Evolutionary conservation across 1,139 yeast genomes (phyloP).

Genomic region (Yamadazyma taylorii): DNA sequence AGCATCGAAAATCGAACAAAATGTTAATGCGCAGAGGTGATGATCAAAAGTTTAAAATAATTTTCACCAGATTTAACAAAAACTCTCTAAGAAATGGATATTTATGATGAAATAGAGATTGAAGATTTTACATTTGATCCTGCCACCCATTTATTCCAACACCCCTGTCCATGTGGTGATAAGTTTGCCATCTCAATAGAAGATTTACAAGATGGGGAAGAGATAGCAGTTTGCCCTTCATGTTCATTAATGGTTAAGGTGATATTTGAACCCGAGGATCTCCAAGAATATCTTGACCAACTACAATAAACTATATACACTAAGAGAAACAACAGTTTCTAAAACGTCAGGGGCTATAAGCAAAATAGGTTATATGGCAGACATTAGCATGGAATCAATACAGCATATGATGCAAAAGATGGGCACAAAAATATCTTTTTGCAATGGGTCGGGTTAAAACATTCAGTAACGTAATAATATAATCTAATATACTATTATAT

Average conservation of each 20-base stretch:
- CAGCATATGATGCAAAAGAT: too few species aligned
- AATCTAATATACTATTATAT: too few species aligned
- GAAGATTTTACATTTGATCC: slow-evolving; percentile 95
- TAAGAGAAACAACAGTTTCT: too few species aligned
- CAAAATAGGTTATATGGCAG: too few species aligned
- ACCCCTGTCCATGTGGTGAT: slow-evolving; percentile 99
- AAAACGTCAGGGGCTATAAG: too few species aligned
- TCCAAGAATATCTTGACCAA: slow-evolving; percentile 35
- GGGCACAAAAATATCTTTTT: too few species aligned
- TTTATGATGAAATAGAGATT: slow-evolving; percentile 93
- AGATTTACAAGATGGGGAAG: slow-evolving; percentile 88
- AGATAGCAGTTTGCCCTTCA: slow-evolving; percentile 94
- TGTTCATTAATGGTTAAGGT: slow-evolving; percentile 94
- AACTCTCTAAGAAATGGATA: slow-evolving; percentile 42
- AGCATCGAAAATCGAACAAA: too few species aligned
- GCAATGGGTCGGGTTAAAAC: too few species aligned
- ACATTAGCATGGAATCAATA: too few species aligned
- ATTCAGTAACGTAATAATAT: too few species aligned
- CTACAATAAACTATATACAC: slow-evolving; percentile 3
- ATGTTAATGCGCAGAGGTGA: too few species aligned
- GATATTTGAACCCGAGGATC: slow-evolving; percentile 66
- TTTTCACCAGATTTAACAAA: background rate
- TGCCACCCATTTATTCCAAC: slow-evolving; percentile 73
- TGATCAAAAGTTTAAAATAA: background rate
- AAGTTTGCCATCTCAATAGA: slow-evolving; percentile 82